A percentile compares a stretch with the other conserved stretches of the same genome.
Conservation (phyloP, 176 grass and related monocot species). For the Rhynchospora pubera region DNA sequence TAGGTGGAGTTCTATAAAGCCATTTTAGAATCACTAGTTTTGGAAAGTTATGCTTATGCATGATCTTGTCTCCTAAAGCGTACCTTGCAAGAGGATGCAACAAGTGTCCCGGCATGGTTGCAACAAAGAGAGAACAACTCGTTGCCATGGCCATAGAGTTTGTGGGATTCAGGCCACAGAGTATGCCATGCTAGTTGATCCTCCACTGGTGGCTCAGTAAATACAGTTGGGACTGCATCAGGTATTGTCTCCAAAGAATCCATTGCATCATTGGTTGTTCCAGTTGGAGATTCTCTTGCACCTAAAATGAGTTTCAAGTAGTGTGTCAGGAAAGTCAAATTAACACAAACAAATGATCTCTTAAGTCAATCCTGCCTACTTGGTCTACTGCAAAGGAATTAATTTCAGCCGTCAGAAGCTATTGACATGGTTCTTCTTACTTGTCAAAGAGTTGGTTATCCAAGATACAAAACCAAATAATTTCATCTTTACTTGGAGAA, state of each 20-base stretch:
- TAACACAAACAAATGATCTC: neutral
- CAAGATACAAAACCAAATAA: neutral
- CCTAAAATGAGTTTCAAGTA: conserved; percentile 1
- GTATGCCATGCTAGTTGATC: conserved; percentile 92
- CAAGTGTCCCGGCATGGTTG: conserved; percentile 65
- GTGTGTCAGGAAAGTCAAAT: neutral
- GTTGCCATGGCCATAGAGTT: conserved; percentile 96
- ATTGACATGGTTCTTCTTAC: too few species aligned
- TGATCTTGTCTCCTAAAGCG: neutral
- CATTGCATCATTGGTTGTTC: conserved; percentile 39
- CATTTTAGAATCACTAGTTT: neutral
- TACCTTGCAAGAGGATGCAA: conserved; percentile 99
- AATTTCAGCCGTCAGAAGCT: too few species aligned
- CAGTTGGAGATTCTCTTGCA: conserved; percentile 36
- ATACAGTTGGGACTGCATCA: conserved; percentile 82
- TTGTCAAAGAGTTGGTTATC: neutral
- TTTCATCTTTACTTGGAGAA: neutral
- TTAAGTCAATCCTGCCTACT: neutral
- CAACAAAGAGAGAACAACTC: conserved; percentile 81
- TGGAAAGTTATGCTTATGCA: neutral
- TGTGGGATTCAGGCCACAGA: conserved; percentile 94
- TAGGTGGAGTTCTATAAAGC: neutral
- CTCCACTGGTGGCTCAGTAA: conserved; percentile 79
- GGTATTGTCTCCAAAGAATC: conserved; percentile 88
- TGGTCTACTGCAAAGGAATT: neutral